phyloP scores from a whole-genome alignment of 495 filamentous ascomycete species.

The Neurospora sp. region DNA sequence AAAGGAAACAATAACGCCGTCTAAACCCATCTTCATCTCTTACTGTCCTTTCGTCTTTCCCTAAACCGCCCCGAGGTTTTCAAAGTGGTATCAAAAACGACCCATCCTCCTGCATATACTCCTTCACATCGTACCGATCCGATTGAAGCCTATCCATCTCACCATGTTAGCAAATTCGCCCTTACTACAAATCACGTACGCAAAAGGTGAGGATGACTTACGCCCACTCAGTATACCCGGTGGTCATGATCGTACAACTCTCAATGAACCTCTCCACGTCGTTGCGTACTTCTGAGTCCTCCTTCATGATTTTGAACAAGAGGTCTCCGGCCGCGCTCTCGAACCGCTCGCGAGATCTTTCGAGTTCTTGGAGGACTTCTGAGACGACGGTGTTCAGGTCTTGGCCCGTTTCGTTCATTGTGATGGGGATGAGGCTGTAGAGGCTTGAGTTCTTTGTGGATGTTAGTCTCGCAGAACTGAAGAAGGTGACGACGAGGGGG shows the following conservation, averaged over 20 bases:
- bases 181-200: no score
- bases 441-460: neutral
- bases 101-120: neutral
- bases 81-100: neutral
- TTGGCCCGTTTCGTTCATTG: neutral
- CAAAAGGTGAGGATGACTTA: neutral
- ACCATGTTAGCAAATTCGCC: no score
- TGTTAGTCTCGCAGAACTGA: neutral
- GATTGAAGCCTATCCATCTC: neutral
- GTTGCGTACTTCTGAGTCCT: neutral
- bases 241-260: neutral
- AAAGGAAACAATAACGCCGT: neutral
- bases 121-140: neutral
- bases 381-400: neutral
- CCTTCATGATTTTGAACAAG: neutral
- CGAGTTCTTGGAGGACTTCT: neutral
- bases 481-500: no score
- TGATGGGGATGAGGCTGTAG: neutral
- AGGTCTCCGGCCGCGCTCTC: neutral
- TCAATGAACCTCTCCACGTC: neutral
- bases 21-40: neutral
- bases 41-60: neutral
- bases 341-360: neutral
- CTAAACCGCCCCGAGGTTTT: neutral
- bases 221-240: neutral